Percentiles rank a stretch among this genome's conserved stretches.
Conservation (phyloP, 306 rosid species). For the Cajanus cajan region DNA sequence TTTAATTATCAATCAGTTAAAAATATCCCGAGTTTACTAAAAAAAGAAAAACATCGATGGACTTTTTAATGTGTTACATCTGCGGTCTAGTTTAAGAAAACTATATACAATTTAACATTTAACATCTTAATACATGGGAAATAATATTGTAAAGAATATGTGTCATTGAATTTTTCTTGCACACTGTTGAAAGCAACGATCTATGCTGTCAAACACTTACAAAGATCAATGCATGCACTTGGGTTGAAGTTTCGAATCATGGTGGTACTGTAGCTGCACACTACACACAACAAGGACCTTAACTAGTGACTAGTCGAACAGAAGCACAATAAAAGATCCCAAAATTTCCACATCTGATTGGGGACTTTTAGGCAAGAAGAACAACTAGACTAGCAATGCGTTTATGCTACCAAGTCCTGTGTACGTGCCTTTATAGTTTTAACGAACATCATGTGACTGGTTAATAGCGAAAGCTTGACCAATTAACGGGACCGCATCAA, state of each 20-base stretch:
- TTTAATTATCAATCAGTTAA: too few relatives aligned
- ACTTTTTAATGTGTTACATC: not conserved
- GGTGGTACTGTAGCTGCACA: not conserved
- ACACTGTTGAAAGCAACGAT: not conserved
- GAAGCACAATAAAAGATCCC: not conserved
- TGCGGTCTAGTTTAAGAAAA: not conserved
- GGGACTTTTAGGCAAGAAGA: not conserved
- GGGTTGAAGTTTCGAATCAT: not conserved
- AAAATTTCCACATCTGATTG: not conserved
- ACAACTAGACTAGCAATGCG: not conserved
- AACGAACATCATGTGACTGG: not conserved
- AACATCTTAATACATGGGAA: not conserved
- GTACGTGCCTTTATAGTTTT: not conserved
- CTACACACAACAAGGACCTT: not conserved
- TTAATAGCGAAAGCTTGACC: conserved; percentile 4
- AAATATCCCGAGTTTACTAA: too few relatives aligned
- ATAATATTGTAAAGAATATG: not conserved
- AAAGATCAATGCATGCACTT: not conserved
- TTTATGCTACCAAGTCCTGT: not conserved
- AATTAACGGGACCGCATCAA: not conserved
- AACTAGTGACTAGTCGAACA: not conserved
- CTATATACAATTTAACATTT: not conserved
- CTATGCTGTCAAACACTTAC: not conserved
- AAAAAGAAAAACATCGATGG: not conserved
- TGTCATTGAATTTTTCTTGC: not conserved